phyloP scores from a whole-genome alignment of 2,329 filamentous ascomycete genomes.

The Neoscytalidium dimidiatum region DNA sequence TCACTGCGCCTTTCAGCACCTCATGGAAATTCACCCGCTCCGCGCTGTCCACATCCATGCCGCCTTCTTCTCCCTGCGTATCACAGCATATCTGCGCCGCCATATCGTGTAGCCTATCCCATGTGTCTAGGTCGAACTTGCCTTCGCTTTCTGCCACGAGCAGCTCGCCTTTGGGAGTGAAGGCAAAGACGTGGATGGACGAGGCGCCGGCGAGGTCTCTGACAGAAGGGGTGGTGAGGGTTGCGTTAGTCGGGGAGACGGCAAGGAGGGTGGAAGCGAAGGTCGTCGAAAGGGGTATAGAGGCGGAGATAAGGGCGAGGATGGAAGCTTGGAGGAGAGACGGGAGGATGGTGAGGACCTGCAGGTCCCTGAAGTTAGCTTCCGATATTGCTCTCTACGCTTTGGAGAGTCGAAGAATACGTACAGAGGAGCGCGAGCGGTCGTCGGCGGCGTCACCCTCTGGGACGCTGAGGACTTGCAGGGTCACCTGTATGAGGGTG shows the following conservation, averaged over 20 bases:
- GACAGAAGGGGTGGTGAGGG: slow-evolving; percentile 57
- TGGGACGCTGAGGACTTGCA: slow-evolving; percentile 73
- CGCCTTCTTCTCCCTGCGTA: slow-evolving; percentile 36
- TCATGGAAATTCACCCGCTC: slow-evolving; percentile 33
- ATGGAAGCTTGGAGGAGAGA: slow-evolving; percentile 81
- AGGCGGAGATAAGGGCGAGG: slow-evolving; percentile 78
- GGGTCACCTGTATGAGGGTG: slow-evolving; percentile 75
- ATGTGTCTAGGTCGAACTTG: slow-evolving; percentile 71
- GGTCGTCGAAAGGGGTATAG: slow-evolving; percentile 75
- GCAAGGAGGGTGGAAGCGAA: slow-evolving; percentile 67
- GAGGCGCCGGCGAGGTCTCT: slow-evolving; percentile 62
- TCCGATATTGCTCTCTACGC: background rate
- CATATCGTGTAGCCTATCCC: slow-evolving; percentile 68
- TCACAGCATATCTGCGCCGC: slow-evolving; percentile 67
- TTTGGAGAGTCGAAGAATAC: no score
- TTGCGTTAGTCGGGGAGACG: slow-evolving; percentile 45
- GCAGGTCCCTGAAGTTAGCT: background rate
- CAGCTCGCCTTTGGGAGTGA: slow-evolving; percentile 70
- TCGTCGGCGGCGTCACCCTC: slow-evolving; percentile 65
- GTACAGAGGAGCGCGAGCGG: slow-evolving; percentile 52
- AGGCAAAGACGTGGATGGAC: slow-evolving; percentile 82
- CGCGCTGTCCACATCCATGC: slow-evolving; percentile 42
- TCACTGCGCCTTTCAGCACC: slow-evolving; percentile 44
- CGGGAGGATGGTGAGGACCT: slow-evolving; percentile 81
- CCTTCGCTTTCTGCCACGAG: slow-evolving; percentile 83